A percentile compares a stretch with the other conserved stretches of the same genome.
phyloP scores from a whole-genome alignment of 257 asterid genomes.

The Solanum arcanum region DNA sequence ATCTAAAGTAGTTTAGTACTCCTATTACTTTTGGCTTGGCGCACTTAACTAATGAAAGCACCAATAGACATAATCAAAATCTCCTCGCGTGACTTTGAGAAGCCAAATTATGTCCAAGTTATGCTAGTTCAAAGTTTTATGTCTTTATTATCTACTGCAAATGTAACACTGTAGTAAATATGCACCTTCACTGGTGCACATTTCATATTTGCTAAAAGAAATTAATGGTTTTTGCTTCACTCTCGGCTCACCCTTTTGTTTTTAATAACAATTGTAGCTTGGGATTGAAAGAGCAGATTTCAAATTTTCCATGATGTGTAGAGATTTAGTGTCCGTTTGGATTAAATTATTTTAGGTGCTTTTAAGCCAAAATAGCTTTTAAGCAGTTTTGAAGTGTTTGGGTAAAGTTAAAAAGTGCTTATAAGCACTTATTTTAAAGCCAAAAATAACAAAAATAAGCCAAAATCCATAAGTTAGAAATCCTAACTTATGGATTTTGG shows the following conservation, averaged over 20 bases:
- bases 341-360: no score
- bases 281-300: background rate
- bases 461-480: background rate
- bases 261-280: background rate
- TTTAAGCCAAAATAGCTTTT: no score
- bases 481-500: background rate
- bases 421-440: background rate
- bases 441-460: background rate
- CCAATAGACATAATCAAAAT: background rate
- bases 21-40: background rate
- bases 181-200: background rate
- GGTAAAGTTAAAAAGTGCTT: no score
- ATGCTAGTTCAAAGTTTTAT: background rate
- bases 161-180: background rate
- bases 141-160: background rate
- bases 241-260: background rate
- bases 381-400: no score
- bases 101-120: background rate
- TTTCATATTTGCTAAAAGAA: background rate
- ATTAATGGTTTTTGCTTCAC: background rate
- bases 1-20: background rate
- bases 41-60: background rate
- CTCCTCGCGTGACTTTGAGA: background rate
- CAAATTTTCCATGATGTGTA: background rate
- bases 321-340: background rate